Conservation (phyloP, 2,329 filamentous ascomycete genomes). For the Leptographium procerum region DNA sequence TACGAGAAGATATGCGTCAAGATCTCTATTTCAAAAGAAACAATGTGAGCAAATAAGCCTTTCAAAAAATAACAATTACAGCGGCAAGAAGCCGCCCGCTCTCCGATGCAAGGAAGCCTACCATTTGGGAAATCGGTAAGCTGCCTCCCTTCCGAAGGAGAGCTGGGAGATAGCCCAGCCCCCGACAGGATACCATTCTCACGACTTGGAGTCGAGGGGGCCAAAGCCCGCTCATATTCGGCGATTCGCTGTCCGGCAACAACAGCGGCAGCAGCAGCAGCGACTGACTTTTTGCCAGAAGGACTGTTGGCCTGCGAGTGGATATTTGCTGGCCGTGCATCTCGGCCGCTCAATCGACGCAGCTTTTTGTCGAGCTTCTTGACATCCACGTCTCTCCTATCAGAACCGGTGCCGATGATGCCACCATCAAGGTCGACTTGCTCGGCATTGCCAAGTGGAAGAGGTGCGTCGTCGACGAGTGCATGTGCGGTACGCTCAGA, state of each 20-base stretch:
- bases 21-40: slow-evolving; percentile 54
- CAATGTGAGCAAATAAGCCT: background rate
- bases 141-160: slow-evolving; percentile 20
- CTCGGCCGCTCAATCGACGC: slow-evolving; percentile 36
- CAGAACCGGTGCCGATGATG: slow-evolving; percentile 17
- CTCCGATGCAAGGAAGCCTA: slow-evolving; percentile 23
- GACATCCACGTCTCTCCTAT: slow-evolving; percentile 23
- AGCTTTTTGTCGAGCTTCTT: slow-evolving; percentile 37
- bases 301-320: background rate
- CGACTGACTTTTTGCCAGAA: background rate
- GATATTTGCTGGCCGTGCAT: background rate
- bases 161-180: slow-evolving; percentile 13
- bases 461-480: background rate
- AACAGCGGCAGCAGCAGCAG: background rate
- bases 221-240: slow-evolving; percentile 50
- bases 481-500: background rate
- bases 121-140: slow-evolving; percentile 67
- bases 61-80: background rate
- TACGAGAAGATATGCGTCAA: slow-evolving; percentile 86
- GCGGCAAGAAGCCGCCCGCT: background rate
- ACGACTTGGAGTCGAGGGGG: slow-evolving; percentile 27
- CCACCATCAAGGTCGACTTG: background rate
- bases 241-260: slow-evolving; percentile 42
- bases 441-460: background rate
- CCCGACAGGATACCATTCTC: slow-evolving; percentile 16